phyloP scores from a whole-genome alignment of 768 basidiomycete species.

The Calocera viscosa region DNA sequence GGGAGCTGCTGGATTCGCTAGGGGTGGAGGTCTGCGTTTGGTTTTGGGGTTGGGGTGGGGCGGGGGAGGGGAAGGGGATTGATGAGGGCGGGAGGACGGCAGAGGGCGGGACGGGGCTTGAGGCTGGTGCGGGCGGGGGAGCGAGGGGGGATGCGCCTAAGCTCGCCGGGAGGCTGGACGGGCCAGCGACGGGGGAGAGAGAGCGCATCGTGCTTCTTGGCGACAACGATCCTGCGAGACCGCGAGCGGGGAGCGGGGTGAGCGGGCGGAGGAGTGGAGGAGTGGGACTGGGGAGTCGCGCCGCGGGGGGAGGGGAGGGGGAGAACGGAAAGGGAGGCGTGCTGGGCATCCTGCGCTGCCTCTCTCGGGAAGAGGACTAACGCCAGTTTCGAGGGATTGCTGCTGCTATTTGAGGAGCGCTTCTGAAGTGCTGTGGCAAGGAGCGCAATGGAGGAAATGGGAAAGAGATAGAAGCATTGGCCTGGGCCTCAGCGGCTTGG shows the following conservation, averaged over 20 bases:
- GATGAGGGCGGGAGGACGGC: not conserved
- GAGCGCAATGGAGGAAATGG: no score
- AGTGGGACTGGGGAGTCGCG: not conserved
- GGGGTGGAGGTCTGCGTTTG: not conserved
- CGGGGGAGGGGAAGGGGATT: not conserved
- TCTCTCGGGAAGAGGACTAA: not conserved
- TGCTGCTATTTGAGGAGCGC: no score
- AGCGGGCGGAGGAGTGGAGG: not conserved
- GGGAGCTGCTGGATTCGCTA: not conserved
- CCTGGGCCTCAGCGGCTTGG: no score
- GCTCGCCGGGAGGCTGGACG: not conserved
- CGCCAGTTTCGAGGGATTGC: no score
- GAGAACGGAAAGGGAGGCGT: not conserved
- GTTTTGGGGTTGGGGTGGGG: not conserved
- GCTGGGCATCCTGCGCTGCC: not conserved
- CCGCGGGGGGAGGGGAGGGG: not conserved
- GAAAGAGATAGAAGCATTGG: no score
- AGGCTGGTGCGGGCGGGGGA: not conserved
- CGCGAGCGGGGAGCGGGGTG: not conserved
- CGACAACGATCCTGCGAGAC: not conserved
- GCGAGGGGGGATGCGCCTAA: not conserved
- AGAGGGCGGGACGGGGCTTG: not conserved
- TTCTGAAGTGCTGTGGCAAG: no score
- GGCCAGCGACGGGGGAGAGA: not conserved
- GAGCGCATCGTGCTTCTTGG: not conserved